Evolutionary conservation across 495 filamentous ascomycete species (phyloP).

Genomic region (Penicillium pulvis): DNA sequence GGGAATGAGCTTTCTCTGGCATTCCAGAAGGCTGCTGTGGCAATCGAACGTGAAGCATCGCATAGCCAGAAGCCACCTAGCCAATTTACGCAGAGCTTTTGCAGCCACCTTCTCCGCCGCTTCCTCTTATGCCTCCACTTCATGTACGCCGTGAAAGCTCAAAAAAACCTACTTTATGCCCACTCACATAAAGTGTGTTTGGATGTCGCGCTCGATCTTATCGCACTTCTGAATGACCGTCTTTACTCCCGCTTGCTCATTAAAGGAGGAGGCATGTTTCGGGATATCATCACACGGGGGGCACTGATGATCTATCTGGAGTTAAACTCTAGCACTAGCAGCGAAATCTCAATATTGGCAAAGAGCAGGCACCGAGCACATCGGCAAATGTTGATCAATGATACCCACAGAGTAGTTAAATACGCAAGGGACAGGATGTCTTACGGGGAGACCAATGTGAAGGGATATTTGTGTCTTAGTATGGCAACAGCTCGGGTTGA

Average conservation of each 20-base stretch:
- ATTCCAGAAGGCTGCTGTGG: slow-evolving; percentile 30
- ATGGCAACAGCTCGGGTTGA: slow-evolving; percentile 29
- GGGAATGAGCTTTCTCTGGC: slow-evolving; percentile 37
- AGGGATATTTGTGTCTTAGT: slow-evolving; percentile 46
- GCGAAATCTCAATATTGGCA: slow-evolving; percentile 12
- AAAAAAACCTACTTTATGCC: slow-evolving; percentile 46
- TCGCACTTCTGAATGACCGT: slow-evolving; percentile 43
- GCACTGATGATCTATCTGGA: slow-evolving; percentile 39
- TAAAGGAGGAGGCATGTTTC: slow-evolving; percentile 50
- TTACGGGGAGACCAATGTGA: slow-evolving; percentile 55
- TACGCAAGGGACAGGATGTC: slow-evolving; percentile 41
- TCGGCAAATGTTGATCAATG: slow-evolving; percentile 33
- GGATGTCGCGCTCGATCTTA: slow-evolving; percentile 42
- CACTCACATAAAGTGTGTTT: slow-evolving; percentile 50
- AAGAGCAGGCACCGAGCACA: slow-evolving; percentile 24
- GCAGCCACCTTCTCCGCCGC: slow-evolving; percentile 43
- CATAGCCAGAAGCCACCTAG: neutral
- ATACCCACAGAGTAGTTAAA: slow-evolving; percentile 33
- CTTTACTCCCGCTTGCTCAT: slow-evolving; percentile 42
- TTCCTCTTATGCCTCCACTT: slow-evolving; percentile 52
- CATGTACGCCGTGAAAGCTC: slow-evolving; percentile 45
- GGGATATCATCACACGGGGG: slow-evolving; percentile 43
- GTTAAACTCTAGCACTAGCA: slow-evolving; percentile 27
- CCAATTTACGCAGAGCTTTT: slow-evolving; percentile 31
- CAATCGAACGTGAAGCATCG: neutral